Evolutionary conservation across 768 basidiomycete genomes (phyloP).

Genomic region (Boletus vermiculosoides): DNA sequence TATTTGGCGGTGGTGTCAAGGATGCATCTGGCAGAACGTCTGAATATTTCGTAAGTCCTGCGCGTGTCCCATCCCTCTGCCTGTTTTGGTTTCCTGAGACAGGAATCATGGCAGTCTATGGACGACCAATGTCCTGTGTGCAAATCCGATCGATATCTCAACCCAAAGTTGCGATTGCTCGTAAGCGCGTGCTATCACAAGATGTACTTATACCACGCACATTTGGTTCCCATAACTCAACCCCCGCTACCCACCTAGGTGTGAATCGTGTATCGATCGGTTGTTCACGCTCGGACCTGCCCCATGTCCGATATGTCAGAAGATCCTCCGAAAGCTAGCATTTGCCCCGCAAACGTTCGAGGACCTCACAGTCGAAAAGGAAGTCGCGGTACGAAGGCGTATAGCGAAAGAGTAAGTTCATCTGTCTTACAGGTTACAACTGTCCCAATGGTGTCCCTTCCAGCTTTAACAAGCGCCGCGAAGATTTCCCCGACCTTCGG

Average conservation of each 20-base stretch:
- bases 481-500: conserved; percentile 80
- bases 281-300: conserved; percentile 94
- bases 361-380: conserved; percentile 89
- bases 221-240: conserved; percentile 9
- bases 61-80: background rate
- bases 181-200: conserved; percentile 99
- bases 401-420: conserved; percentile 79
- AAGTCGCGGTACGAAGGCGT: conserved; percentile 84
- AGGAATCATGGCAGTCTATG: conserved; percentile 54
- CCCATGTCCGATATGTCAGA: conserved; percentile 91
- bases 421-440: background rate
- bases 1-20: conserved; percentile 83
- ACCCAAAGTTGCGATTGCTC: conserved; percentile 88
- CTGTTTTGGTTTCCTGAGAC: conserved; percentile 11
- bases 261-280: conserved; percentile 97
- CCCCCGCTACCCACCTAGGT: conserved; percentile 53
- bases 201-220: conserved; percentile 56
- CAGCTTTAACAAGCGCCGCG: conserved; percentile 92
- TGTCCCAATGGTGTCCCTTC: conserved; percentile 1
- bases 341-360: conserved; percentile 96
- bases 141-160: conserved; percentile 93
- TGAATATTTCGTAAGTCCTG: conserved; percentile 69
- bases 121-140: conserved; percentile 97
- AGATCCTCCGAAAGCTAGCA: conserved; percentile 85
- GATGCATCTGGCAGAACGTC: conserved; percentile 80